These are phyloP conservation scores for Lolium rigidum DNA, from an alignment of 176 grass and related monocot genomes.

Conservation along the genomic window DNA sequence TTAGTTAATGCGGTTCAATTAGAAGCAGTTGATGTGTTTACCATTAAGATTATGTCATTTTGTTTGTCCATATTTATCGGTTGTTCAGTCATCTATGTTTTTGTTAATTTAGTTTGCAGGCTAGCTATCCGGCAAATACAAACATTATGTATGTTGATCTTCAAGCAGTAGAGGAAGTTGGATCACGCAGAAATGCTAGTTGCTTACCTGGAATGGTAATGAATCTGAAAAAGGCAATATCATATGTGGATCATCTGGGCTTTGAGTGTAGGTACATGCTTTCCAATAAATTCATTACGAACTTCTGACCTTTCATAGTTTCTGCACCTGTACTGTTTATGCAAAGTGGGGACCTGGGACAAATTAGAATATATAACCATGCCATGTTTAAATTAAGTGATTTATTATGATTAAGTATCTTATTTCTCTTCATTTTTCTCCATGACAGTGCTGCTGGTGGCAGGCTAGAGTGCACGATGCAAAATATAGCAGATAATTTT, in stretches of 20 bases:
- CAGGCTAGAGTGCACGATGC: slow-evolving; percentile 97
- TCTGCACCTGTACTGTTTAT: slow-evolving; percentile 25
- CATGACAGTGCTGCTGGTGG: slow-evolving; percentile 73
- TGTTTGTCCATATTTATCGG: slow-evolving; percentile 14
- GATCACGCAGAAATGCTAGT: slow-evolving; percentile 72
- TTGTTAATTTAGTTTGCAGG: slow-evolving; percentile 73
- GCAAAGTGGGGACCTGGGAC: background rate
- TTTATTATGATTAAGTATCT: slow-evolving; percentile 22
- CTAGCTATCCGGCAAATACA: slow-evolving; percentile 96
- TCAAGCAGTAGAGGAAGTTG: slow-evolving; percentile 77
- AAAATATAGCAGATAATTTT: slow-evolving; percentile 96
- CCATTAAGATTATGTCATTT: background rate
- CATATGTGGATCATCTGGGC: slow-evolving; percentile 85
- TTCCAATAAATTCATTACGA: slow-evolving; percentile 38
- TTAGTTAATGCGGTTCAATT: slow-evolving; percentile 27
- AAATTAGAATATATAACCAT: background rate
- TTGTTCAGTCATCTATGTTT: slow-evolving; percentile 41
- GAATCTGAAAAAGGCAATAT: slow-evolving; percentile 90
- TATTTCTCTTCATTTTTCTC: slow-evolving; percentile 27
- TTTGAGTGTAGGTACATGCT: slow-evolving; percentile 91
- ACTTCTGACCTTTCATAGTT: background rate
- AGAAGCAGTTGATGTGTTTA: slow-evolving; percentile 20
- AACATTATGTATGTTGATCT: slow-evolving; percentile 99
- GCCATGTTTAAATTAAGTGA: slow-evolving; percentile 15
- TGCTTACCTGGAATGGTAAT: slow-evolving; percentile 93